These are phyloP conservation scores for Hypoxylon crocopeplum DNA, from an alignment of 495 filamentous ascomycete species.

Conservation along the genomic window DNA sequence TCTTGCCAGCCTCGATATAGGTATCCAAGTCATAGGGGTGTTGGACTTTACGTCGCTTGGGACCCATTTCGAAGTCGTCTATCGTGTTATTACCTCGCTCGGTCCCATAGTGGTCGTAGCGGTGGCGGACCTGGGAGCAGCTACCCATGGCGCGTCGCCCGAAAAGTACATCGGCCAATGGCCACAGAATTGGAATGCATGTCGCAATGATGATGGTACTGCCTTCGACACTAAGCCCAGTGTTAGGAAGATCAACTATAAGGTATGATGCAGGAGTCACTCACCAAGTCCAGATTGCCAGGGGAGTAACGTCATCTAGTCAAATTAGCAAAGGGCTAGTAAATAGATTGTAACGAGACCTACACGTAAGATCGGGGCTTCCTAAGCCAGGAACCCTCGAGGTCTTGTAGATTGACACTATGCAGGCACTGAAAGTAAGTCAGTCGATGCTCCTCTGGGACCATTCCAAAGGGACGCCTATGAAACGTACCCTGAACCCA, in stretches of 20 bases:
- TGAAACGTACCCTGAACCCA: conserved; percentile 53
- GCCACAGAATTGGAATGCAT: conserved; percentile 56
- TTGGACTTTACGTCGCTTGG: not conserved
- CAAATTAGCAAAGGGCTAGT: not conserved
- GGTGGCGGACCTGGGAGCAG: not conserved
- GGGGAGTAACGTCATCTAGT: conserved; percentile 44
- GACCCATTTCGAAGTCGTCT: not conserved
- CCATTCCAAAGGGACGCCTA: not conserved
- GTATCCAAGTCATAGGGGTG: conserved; percentile 12
- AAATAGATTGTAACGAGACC: conserved; percentile 13
- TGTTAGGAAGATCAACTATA: not conserved
- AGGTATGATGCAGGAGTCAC: not conserved
- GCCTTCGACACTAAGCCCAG: conserved; percentile 48
- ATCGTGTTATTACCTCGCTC: not conserved
- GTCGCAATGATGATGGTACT: conserved; percentile 56
- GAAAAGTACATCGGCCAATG: conserved; percentile 45
- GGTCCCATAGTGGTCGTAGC: conserved; percentile 29
- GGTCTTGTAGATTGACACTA: conserved; percentile 51
- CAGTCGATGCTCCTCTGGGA: not conserved
- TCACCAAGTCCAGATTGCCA: conserved; percentile 56
- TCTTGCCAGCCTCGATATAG: not conserved
- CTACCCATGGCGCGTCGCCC: not conserved
- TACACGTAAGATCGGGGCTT: conserved; percentile 50
- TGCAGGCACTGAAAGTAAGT: conserved; percentile 7
- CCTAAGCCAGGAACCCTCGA: conserved; percentile 48